Conservation (phyloP, 805 yeast genomes). For the Teunomyces barrocoloradensis region DNA sequence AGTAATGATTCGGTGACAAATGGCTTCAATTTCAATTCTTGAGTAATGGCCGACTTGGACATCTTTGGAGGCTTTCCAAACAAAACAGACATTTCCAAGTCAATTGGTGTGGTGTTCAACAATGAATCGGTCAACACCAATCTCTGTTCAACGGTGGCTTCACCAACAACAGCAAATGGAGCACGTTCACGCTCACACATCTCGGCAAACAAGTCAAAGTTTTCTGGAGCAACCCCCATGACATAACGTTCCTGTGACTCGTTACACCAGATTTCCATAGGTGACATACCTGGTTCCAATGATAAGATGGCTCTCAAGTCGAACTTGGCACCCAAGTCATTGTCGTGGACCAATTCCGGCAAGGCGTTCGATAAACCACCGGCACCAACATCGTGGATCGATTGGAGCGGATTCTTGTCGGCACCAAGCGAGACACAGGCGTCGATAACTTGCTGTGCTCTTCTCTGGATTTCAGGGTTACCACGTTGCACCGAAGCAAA, state of each 20-base stretch:
- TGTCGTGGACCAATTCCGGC: conserved; percentile 97
- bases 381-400: conserved; percentile 98
- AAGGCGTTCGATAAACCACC: conserved; percentile 97
- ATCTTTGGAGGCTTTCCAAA: conserved; percentile 98
- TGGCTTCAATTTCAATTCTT: conserved; percentile 50
- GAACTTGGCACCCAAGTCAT: conserved; percentile 89
- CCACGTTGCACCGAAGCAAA: conserved; percentile 99
- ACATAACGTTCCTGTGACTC: conserved; percentile 99
- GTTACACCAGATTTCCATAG: conserved; percentile 99
- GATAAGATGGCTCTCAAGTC: conserved; percentile 88
- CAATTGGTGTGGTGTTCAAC: conserved; percentile 83
- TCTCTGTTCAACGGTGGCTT: conserved; percentile 84
- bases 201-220: conserved; percentile 65
- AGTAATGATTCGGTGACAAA: conserved; percentile 34
- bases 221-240: conserved; percentile 80
- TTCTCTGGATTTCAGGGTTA: conserved; percentile 98
- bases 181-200: conserved; percentile 96
- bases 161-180: conserved; percentile 93
- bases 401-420: conserved; percentile 72
- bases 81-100: conserved; percentile 88
- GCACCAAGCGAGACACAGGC: conserved; percentile 83
- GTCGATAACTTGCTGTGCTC: conserved; percentile 97
- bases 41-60: conserved; percentile 71
- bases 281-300: conserved; percentile 97
- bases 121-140: conserved; percentile 77